A percentile compares a stretch with the other conserved stretches of the same genome.
phyloP scores from a whole-genome alignment of 257 asterid genomes.

The Galeopsis tetrahit region DNA sequence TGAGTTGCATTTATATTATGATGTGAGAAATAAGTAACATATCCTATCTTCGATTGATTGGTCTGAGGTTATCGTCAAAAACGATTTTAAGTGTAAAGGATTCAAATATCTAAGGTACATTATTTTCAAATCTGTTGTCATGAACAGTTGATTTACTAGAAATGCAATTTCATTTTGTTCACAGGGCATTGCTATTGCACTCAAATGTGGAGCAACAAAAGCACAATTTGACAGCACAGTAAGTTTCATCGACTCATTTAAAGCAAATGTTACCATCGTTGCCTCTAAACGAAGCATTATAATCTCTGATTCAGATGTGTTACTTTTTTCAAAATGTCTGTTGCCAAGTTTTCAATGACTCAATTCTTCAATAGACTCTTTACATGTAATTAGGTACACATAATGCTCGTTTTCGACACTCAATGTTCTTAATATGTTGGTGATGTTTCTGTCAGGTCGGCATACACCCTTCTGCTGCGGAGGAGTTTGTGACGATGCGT shows the following conservation, averaged over 20 bases:
- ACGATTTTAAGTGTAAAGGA: not conserved
- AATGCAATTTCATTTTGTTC: not conserved
- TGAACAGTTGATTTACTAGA: too few species aligned
- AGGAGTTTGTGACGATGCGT: conserved; percentile 89
- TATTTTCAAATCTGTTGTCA: not conserved
- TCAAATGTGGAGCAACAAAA: conserved; percentile 97
- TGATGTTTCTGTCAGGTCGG: conserved; percentile 59
- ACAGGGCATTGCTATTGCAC: conserved; percentile 85
- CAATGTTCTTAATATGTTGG: not conserved
- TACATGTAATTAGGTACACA: too few species aligned
- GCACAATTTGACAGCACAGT: conserved; percentile 89
- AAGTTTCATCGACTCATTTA: conserved; percentile 36
- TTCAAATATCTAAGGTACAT: not conserved
- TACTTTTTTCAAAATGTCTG: not conserved
- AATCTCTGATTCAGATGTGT: not conserved
- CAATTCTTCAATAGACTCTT: too few species aligned
- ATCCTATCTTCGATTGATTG: not conserved
- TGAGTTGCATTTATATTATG: not conserved
- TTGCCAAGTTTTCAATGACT: too few species aligned
- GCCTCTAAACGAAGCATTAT: not conserved
- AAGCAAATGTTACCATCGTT: not conserved
- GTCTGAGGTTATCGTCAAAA: too few species aligned
- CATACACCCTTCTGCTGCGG: conserved; percentile 90
- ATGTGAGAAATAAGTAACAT: not conserved
- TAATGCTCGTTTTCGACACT: too few species aligned